These are phyloP conservation scores for Onygena corvina DNA, from an alignment of 2,329 filamentous ascomycete species.

Conservation along the genomic window DNA sequence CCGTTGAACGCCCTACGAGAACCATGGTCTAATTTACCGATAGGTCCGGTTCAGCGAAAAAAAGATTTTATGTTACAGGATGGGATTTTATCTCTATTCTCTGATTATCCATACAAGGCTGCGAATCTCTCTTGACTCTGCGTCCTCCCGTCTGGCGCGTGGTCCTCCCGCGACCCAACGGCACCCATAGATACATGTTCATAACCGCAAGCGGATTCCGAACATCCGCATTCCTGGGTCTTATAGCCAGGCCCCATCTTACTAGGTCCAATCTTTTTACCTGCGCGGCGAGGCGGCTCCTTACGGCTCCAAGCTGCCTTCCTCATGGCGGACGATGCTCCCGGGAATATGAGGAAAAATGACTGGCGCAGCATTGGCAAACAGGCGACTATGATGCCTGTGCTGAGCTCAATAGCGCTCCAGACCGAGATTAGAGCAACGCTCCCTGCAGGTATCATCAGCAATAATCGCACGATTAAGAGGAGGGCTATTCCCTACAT, in stretches of 20 bases:
- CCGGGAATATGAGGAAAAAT: conserved; percentile 18
- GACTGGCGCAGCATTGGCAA: conserved; percentile 29
- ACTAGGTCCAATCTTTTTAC: neutral
- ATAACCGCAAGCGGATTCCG: neutral
- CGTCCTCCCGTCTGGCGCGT: neutral
- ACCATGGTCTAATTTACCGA: no score
- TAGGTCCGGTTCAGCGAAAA: no score
- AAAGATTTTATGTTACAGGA: no score
- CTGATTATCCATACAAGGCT: neutral
- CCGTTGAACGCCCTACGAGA: no score
- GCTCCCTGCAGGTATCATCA: conserved; percentile 16
- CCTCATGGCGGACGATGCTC: conserved; percentile 9
- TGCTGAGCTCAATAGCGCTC: conserved; percentile 30
- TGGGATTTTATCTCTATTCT: neutral
- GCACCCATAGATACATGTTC: neutral
- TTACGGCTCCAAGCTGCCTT: neutral
- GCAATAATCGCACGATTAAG: neutral
- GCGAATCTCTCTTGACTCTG: neutral
- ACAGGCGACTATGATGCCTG: conserved; percentile 30
- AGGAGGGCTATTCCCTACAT: conserved; percentile 7
- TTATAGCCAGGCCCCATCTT: neutral
- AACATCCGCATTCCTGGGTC: neutral
- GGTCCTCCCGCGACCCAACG: neutral
- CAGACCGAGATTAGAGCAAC: conserved; percentile 26
- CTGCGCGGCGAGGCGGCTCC: neutral